Base-by-base conservation (phyloP, 192 early-diverging fungal genomes). In the Backusella luteola region DNA sequence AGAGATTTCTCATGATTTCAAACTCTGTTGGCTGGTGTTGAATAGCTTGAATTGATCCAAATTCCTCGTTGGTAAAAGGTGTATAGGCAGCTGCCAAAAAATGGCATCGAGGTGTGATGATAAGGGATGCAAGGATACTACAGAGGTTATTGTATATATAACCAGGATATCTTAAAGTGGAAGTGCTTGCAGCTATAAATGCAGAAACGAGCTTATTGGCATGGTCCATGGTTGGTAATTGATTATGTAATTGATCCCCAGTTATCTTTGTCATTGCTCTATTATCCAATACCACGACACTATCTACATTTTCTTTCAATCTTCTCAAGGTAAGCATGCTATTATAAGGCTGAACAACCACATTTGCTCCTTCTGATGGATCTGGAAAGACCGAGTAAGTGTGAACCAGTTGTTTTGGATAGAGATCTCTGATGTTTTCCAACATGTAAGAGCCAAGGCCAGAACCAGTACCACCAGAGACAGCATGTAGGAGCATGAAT, bases 91-190 rank as follows among this genome's bases (percentile, higher is more conserved):
- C 98, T 71, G 90, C 92, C 46, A 99, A 86, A 81, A 91, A 99
- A 79, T 99, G 98, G 80, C 98, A 99, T 66, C 95, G 91, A 15
- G 98, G 98, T 15, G 96, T 97, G 0, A 97, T 96, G 69, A 98
- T 97, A 69, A 99, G 87, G 14, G 97, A 96, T 1, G 98, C 93
- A 23, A 98, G 87, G 77, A 99, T 91, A 71, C 95, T 92, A 11
- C 96, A 94, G 49, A 99, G 88, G 80, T 98, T 96, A 83, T 99
- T 99, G 89, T 99, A 97, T 96, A 98, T 98, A 84, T 98, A 99
- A 73, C 96, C 95, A 34, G 98, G 98, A 84, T 99, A 99, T 73
- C 98, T 92, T 59, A 99, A 86, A 6, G 97, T 98, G 6, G 93
- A 96, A n/a, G 98, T 99, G 80, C 93, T 94, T 17, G 98, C 96